phyloP scores from a whole-genome alignment of 2,329 filamentous ascomycete genomes.

The Chaetomiaceae sp. region DNA sequence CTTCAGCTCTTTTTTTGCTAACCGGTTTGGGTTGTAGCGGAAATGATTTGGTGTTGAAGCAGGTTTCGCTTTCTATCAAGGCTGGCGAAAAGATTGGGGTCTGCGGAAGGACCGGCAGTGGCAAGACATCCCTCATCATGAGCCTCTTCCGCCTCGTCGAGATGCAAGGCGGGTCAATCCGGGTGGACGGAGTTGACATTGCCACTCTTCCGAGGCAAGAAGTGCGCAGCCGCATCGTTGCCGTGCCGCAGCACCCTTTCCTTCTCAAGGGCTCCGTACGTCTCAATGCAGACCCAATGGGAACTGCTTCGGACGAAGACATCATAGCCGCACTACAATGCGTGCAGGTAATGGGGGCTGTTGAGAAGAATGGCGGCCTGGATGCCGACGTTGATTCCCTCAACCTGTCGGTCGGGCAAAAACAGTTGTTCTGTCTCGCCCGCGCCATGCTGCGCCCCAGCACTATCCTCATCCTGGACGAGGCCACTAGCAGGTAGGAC shows the following conservation, averaged over 20 bases:
- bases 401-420: constrained; percentile 41
- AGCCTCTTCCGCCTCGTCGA: constrained; percentile 46
- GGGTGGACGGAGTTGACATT: constrained; percentile 42
- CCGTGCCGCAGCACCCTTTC: constrained; percentile 49
- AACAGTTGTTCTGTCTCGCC: constrained; percentile 48
- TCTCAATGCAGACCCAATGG: constrained; percentile 45
- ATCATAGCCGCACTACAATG: constrained; percentile 22
- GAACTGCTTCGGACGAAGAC: constrained; percentile 33
- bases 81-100: constrained; percentile 34
- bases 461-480: constrained; percentile 44
- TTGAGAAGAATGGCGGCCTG: constrained; percentile 39
- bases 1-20: background rate
- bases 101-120: constrained; percentile 34
- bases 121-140: constrained; percentile 32
- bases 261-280: constrained; percentile 44
- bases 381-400: constrained; percentile 34
- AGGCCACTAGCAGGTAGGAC: constrained; percentile 37
- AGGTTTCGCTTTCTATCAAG: constrained; percentile 28
- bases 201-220: constrained; percentile 25
- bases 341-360: constrained; percentile 24
- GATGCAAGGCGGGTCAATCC: constrained; percentile 39
- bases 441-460: constrained; percentile 41
- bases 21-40: no score
- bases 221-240: constrained; percentile 36
- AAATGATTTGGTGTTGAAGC: constrained; percentile 23